Evolutionary conservation across 768 basidiomycete genomes (phyloP).

Genomic region (Lentinula sp.): DNA sequence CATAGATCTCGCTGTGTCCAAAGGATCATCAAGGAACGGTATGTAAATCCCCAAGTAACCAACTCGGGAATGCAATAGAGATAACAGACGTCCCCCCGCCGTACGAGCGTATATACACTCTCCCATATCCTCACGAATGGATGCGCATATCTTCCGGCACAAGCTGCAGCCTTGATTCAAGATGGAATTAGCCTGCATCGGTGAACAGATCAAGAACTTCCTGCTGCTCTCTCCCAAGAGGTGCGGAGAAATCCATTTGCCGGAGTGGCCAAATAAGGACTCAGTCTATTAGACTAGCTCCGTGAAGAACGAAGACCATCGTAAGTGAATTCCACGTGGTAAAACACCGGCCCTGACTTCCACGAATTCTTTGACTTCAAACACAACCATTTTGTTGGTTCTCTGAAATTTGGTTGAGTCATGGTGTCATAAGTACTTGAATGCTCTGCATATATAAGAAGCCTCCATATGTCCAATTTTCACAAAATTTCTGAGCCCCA

Average conservation of each 20-base stretch:
- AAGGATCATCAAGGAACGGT: constrained; percentile 1
- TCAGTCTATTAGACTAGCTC: neutral
- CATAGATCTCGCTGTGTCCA: too few relatives aligned
- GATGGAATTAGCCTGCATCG: neutral
- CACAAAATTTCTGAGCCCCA: neutral
- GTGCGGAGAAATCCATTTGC: neutral
- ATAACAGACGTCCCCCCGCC: neutral
- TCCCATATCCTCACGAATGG: neutral
- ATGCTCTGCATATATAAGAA: neutral
- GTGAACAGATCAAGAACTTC: neutral
- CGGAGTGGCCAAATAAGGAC: neutral
- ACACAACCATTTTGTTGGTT: neutral
- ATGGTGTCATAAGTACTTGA: neutral
- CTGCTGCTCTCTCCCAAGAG: neutral
- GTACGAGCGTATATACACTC: neutral
- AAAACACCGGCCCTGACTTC: neutral
- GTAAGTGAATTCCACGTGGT: neutral
- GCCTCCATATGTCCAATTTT: neutral
- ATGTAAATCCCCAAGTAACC: neutral
- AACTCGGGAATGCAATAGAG: neutral
- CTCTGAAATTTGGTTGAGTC: neutral
- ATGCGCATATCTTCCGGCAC: neutral
- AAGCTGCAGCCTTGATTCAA: neutral
- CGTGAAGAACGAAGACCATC: neutral
- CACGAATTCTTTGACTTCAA: neutral